phyloP scores from a whole-genome alignment of 2,329 filamentous ascomycete species.

The Colletotrichum trifolii region DNA sequence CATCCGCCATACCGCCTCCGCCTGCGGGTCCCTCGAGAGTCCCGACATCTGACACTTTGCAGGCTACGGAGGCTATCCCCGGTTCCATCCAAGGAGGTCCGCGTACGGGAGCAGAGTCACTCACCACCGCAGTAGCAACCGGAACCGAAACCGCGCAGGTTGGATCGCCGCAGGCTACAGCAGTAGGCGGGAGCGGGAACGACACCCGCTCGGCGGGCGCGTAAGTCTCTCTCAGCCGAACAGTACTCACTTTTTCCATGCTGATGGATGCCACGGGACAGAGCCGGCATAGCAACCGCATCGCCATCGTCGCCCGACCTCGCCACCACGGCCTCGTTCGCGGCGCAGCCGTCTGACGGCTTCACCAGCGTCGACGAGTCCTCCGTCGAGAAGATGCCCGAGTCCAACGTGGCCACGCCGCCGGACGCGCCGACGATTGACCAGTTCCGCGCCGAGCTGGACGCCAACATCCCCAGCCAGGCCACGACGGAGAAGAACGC shows the following conservation, averaged over 20 bases:
- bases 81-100: neutral
- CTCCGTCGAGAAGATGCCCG: conserved; percentile 11
- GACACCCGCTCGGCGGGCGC: neutral
- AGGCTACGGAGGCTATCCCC: neutral
- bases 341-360: conserved; percentile 18
- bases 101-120: neutral
- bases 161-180: neutral
- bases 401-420: conserved; percentile 14
- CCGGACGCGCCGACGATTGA: conserved; percentile 15
- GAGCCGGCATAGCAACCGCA: neutral
- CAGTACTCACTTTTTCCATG: no score
- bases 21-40: neutral
- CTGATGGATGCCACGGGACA: neutral
- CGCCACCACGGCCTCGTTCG: conserved; percentile 17
- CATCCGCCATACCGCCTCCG: neutral
- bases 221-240: neutral
- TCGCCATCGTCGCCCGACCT: conserved; percentile 17
- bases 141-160: neutral
- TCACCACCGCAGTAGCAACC: neutral
- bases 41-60: neutral
- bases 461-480: conserved; percentile 17
- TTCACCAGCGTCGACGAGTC: conserved; percentile 20
- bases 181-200: neutral
- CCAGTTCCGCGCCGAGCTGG: conserved; percentile 23
- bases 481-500: conserved; percentile 10